Conservation (phyloP, 1,284 basidiomycete genomes). For the Moniliophthora roreri region DNA sequence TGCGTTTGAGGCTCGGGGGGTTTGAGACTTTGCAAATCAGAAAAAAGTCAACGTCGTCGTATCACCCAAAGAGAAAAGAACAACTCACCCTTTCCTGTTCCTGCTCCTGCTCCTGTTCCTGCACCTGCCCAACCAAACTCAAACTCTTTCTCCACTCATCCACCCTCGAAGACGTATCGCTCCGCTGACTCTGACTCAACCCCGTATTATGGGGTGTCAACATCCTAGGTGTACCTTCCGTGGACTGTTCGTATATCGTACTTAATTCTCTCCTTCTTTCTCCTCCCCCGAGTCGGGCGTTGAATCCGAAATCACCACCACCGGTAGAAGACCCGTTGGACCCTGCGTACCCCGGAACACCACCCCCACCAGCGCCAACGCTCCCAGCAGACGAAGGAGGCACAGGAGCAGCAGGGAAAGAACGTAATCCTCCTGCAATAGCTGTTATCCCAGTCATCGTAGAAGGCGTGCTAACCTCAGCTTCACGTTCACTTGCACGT, state of each 20-base stretch:
- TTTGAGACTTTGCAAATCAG: too few species aligned
- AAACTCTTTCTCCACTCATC: slow-evolving; percentile 1
- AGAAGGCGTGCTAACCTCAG: neutral
- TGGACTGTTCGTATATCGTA: slow-evolving; percentile 2
- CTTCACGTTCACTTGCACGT: slow-evolving; percentile 1
- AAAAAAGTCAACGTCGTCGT: too few species aligned
- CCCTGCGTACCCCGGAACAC: neutral
- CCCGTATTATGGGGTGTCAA: neutral
- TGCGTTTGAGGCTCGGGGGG: too few species aligned
- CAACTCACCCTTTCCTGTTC: too few species aligned
- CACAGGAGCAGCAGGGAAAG: neutral
- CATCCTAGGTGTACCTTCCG: neutral
- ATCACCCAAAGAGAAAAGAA: too few species aligned
- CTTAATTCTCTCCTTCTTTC: slow-evolving; percentile 1
- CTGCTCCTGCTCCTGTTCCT: too few species aligned
- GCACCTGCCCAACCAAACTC: neutral
- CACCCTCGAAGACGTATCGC: neutral
- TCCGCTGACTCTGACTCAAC: neutral
- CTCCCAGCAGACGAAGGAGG: neutral
- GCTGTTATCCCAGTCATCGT: slow-evolving; percentile 1
- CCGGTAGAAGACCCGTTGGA: neutral
- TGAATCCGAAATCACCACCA: neutral
- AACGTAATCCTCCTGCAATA: neutral
- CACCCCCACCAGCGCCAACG: neutral
- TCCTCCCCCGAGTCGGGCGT: neutral